These are phyloP conservation scores for Trichoderma sp. DNA, from an alignment of 2,329 filamentous ascomycete genomes.

Conservation along the genomic window DNA sequence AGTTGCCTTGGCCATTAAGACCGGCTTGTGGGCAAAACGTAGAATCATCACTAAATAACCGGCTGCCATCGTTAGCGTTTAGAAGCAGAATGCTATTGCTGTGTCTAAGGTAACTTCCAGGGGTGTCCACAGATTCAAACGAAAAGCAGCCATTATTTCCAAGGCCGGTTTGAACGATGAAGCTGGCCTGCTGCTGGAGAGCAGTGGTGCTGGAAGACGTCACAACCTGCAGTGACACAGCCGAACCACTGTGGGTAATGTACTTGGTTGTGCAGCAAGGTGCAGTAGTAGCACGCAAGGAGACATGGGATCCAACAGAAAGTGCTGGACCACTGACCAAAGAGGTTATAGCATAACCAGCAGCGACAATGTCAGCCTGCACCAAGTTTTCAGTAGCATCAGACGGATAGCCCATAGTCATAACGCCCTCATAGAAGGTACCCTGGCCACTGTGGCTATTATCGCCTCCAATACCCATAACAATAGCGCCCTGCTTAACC, in stretches of 20 bases:
- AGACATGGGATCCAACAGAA: neutral
- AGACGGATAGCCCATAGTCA: conserved; percentile 9
- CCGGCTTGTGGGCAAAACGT: conserved; percentile 15
- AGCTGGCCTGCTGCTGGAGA: conserved; percentile 18
- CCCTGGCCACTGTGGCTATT: conserved; percentile 9
- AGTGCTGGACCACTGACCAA: conserved; percentile 5
- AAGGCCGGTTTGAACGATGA: conserved; percentile 2
- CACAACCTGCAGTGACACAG: conserved; percentile 8
- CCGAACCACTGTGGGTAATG: conserved; percentile 3
- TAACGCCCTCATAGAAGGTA: conserved; percentile 17
- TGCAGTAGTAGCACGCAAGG: neutral
- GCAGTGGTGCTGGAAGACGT: conserved; percentile 11
- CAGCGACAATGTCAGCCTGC: conserved; percentile 16
- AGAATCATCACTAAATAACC: conserved; percentile 1
- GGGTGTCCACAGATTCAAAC: conserved; percentile 7
- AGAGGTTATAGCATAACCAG: neutral
- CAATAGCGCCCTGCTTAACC: conserved; percentile 16
- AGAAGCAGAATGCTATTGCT: neutral
- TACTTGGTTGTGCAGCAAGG: conserved; percentile 10
- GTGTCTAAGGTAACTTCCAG: conserved; percentile 9
- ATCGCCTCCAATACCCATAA: conserved; percentile 13
- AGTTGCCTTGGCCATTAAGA: conserved; percentile 16
- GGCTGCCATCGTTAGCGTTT: conserved; percentile 5
- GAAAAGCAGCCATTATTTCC: conserved; percentile 18
- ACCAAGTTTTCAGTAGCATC: conserved; percentile 8